Base-by-base conservation (phyloP, 1,284 basidiomycete genomes). In the Inonotus hispidus region DNA sequence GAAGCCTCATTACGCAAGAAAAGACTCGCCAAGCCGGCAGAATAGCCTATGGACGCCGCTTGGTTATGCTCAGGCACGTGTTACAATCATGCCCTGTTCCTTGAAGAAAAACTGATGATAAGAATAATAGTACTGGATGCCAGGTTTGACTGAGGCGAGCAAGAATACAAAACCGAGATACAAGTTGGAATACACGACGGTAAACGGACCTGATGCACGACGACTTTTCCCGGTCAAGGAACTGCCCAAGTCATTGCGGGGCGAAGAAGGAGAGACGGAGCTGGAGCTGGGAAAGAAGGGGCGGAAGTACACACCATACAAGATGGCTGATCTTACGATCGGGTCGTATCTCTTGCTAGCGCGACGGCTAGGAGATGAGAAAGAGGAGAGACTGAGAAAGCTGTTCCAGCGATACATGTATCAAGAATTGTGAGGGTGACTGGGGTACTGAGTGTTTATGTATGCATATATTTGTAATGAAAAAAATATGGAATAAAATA, bases 121-220 rank as follows among this genome's bases (percentile, higher is more conserved):
- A 52, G 16, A 52, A 52, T 16, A 35, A 52, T 75, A 92, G 84
- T 93, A 88, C 71, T 95, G 87, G 75, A 77, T 94, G 55, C 87
- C 92, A 2, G 76, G 84, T 61, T 73, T 94, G 23, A 82, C 81
- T 45, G 70, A 75, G 55, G 80, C 81, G 21, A 82, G 83, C 70
- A 75, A 81, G 67, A 76, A 71, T 46, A 71, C 78, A n/a, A 68
- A 76, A 59, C 90, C 90, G 3, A 74, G 77, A 67, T 93, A 83
- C 77, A 79, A 85, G 73, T 75, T 95, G 64, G 92, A 94, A 72
- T 94, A 94, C 71, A 69, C 88, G 71, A 94, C 92, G 53, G 88
- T 84, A 70, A 52, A n/a, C 43, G 56, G 61, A 10, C 56, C 60
- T 14, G 61, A 63, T 61, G 72, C 63, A 52, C 68, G 66, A 47